phyloP scores from a whole-genome alignment of 495 filamentous ascomycete genomes.

The Tuber magnatum region DNA sequence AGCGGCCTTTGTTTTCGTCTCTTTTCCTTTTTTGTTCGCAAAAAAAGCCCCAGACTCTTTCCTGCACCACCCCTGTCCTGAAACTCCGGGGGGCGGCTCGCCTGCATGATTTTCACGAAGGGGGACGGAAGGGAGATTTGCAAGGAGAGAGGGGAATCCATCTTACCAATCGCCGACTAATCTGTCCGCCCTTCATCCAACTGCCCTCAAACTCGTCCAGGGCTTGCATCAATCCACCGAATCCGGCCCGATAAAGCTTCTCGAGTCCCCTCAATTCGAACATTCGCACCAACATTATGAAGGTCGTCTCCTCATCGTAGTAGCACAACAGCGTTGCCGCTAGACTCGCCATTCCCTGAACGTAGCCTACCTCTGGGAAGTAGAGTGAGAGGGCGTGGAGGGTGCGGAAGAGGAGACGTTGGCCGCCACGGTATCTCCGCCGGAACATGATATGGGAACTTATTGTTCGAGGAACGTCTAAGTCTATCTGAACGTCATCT shows the following conservation, averaged over 20 bases:
- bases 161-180: constrained; percentile 70
- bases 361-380: constrained; percentile 86
- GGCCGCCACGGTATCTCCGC: constrained; percentile 78
- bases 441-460: constrained; percentile 97
- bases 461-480: constrained; percentile 93
- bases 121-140: not conserved
- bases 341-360: constrained; percentile 94
- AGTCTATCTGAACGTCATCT: constrained; percentile 95
- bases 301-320: constrained; percentile 88
- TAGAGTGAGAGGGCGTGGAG: constrained; percentile 86
- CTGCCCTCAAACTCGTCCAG: constrained; percentile 78
- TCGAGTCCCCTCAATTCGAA: constrained; percentile 86
- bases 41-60: not conserved
- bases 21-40: not conserved
- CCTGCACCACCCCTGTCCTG: not conserved
- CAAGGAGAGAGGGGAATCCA: not conserved
- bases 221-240: constrained; percentile 78
- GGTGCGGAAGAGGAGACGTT: constrained; percentile 86
- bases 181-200: constrained; percentile 72
- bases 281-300: constrained; percentile 88
- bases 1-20: not conserved
- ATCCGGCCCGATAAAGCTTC: constrained; percentile 73
- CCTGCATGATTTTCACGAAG: not conserved
- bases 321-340: constrained; percentile 92
- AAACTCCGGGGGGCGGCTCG: not conserved